A percentile compares a stretch with the other conserved stretches of the same genome.
Evolutionary conservation across 2,329 filamentous ascomycete genomes (phyloP).

Genomic region (Chrysoporthe austroafricana): DNA sequence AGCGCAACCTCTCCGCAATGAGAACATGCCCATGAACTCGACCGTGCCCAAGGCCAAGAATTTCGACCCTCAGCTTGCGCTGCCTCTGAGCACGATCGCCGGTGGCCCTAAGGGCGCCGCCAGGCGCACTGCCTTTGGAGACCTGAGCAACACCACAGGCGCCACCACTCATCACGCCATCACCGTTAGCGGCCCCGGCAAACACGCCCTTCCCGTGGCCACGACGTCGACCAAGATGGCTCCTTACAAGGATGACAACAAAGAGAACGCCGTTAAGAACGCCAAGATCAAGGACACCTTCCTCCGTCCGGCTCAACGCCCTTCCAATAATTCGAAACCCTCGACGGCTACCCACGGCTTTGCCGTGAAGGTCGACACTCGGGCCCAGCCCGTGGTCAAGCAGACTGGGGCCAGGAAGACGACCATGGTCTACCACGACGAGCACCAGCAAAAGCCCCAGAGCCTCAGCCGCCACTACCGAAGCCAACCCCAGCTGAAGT

Average conservation of each 20-base stretch:
- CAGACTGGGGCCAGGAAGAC: slow-evolving; percentile 33
- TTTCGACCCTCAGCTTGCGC: slow-evolving; percentile 9
- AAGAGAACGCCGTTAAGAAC: slow-evolving; percentile 47
- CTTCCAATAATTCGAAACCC: slow-evolving; percentile 26
- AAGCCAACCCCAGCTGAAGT: slow-evolving; percentile 57
- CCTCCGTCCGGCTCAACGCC: slow-evolving; percentile 43
- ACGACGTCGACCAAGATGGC: slow-evolving; percentile 37
- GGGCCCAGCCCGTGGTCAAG: slow-evolving; percentile 17
- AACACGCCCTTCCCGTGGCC: slow-evolving; percentile 36
- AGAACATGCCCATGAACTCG: slow-evolving; percentile 58
- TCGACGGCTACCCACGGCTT: slow-evolving; percentile 23
- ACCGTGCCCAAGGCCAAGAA: slow-evolving; percentile 17
- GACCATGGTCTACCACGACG: slow-evolving; percentile 35
- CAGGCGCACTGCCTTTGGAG: slow-evolving; percentile 80
- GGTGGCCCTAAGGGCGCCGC: slow-evolving; percentile 64
- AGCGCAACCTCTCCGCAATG: slow-evolving; percentile 53
- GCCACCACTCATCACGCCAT: slow-evolving; percentile 36
- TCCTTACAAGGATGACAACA: slow-evolving; percentile 38
- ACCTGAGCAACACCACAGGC: slow-evolving; percentile 73
- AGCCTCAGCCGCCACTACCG: slow-evolving; percentile 49
- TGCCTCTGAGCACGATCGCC: slow-evolving; percentile 46
- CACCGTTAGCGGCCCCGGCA: slow-evolving; percentile 40
- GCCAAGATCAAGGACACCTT: slow-evolving; percentile 41
- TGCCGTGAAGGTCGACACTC: slow-evolving; percentile 13
- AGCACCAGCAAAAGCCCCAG: slow-evolving; percentile 37